These are phyloP conservation scores for Aureobasidium sp. DNA, from an alignment of 2,329 filamentous ascomycete genomes.

Conservation along the genomic window DNA sequence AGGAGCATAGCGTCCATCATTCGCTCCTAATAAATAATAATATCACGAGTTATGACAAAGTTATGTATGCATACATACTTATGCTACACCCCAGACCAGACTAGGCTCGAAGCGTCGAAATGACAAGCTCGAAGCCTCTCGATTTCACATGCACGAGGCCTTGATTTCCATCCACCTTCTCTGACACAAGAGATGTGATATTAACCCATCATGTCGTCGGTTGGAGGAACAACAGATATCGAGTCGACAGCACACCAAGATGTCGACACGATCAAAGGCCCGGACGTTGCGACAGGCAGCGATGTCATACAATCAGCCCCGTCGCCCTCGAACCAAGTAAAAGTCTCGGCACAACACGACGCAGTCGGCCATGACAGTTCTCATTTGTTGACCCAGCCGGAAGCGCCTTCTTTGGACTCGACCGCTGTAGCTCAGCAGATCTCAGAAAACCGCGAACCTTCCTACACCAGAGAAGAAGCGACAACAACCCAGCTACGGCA, in stretches of 20 bases:
- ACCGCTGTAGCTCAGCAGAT: background rate
- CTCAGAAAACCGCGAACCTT: constrained; percentile 28
- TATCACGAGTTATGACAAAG: constrained; percentile 6
- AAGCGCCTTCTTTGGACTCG: background rate
- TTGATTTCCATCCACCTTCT: background rate
- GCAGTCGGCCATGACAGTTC: background rate
- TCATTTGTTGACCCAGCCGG: background rate
- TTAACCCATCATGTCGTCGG: background rate
- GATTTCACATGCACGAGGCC: constrained; percentile 1
- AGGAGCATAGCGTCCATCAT: background rate
- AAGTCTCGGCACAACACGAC: background rate
- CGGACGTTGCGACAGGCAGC: background rate
- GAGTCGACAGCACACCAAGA: background rate
- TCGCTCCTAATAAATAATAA: background rate
- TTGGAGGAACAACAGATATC: background rate
- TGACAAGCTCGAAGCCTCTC: background rate
- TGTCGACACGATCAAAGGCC: background rate
- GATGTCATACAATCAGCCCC: background rate
- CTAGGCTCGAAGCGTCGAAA: background rate
- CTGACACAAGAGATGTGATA: background rate
- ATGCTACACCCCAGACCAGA: background rate
- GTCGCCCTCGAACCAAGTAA: background rate
- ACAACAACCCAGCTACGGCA: constrained; percentile 17
- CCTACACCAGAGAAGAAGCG: constrained; percentile 27
- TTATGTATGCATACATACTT: background rate